Evolutionary conservation across 495 filamentous ascomycete genomes (phyloP), one percentile per base, ranked within the genome.

Genomic region (Barbatosphaeria neglecta): DNA sequence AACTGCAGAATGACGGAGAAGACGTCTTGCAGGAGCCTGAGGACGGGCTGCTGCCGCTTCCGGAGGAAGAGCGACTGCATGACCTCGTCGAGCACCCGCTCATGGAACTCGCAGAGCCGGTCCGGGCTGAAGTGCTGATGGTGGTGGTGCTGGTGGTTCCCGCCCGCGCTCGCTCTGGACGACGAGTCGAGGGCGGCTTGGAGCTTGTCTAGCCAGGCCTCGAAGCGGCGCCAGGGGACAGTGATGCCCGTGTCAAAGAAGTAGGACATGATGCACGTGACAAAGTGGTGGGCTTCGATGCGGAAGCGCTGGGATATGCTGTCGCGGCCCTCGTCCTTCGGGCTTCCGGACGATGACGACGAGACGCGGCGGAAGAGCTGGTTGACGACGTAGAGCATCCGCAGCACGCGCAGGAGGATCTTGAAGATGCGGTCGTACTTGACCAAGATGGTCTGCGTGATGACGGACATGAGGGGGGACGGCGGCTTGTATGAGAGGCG

Each of bases 391-490:
- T 83, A 90, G 0, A 84, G 66, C 82, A 97, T 86, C 4, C 92
- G 80, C 4, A 84, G 60, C 0, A 90, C 64, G 2, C 87, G 79
- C 1, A 98, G 74, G 2, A 95, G 64, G 11, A 86, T 66, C 47
- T 77, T 83, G 67, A 94, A 95, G 17, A 95, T 73, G 22, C 66
- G 68, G 57, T 98, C 92, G 55, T 95, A 96, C 53, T 84, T 86
- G 17, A 77, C 60, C 11, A 98, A 67, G 1, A 80, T 68, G 0
- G 64, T 58, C 0, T 75, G 65, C 0, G 85, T 86, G 20, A 98
- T 81, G 45, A 96, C 71, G 0, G 78, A 66, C 28, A 82, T 77
- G 0, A 98, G 71, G 2, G 84, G 76, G 3, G 74, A 55, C 0
- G 90, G 87, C 0, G 92, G 77, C 33, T 79, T 83, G 67, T 95